Percentiles rank a stretch among this genome's conserved stretches.
Conservation (phyloP, 148 eudicot genomes). For the Chenopodium album region DNA sequence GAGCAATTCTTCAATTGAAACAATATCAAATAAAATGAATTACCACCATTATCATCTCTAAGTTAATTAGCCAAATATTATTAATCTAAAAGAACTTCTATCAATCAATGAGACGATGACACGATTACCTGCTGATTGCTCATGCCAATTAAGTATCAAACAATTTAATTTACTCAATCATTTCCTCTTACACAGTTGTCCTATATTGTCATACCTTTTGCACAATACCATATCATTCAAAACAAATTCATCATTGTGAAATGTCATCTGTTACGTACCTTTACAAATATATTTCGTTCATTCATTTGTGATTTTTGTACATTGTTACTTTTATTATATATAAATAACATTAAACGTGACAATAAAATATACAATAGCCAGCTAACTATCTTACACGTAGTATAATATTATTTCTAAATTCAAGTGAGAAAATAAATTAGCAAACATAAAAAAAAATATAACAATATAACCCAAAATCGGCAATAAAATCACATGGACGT, state of each 20-base stretch:
- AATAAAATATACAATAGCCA: not conserved
- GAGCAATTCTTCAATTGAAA: no score
- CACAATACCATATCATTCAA: not conserved
- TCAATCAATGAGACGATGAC: no score
- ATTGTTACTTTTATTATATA: not conserved
- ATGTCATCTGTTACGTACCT: slow-evolving; percentile 15
- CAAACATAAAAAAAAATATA: not conserved
- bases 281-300: slow-evolving; percentile 2
- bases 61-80: no score
- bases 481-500: not conserved
- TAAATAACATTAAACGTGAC: slow-evolving; percentile 15
- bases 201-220: not conserved
- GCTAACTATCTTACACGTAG: not conserved
- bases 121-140: not conserved
- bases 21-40: no score
- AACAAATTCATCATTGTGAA: slow-evolving; percentile 6
- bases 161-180: not conserved
- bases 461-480: not conserved
- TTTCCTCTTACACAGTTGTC: not conserved
- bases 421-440: not conserved
- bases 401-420: no score
- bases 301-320: slow-evolving; percentile 7
- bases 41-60: no score
- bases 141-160: not conserved
- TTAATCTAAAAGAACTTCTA: no score